Percentiles rank a stretch among this genome's conserved stretches.
Conservation (phyloP, 2,329 filamentous ascomycete genomes). For the Botrytis medusae region DNA sequence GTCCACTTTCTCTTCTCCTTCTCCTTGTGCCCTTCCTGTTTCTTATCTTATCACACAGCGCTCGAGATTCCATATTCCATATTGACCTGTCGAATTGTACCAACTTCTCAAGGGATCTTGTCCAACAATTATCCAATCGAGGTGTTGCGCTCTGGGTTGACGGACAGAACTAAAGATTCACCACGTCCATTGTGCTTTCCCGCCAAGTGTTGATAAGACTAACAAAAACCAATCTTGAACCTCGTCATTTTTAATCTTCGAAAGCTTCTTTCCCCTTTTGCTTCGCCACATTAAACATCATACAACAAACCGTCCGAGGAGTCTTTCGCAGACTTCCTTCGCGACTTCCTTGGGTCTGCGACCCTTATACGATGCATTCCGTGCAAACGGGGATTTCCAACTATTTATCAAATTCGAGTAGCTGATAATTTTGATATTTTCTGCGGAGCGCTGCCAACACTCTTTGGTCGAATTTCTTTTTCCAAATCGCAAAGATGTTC, state of each 20-base stretch:
- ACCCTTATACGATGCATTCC: conserved; percentile 14
- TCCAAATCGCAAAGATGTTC: conserved; percentile 29
- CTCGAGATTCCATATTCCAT: not conserved
- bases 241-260: conserved; percentile 9
- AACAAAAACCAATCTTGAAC: conserved; percentile 12
- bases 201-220: conserved; percentile 11
- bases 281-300: conserved; percentile 19
- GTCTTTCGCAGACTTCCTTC: conserved; percentile 12
- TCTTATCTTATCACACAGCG: not conserved
- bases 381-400: conserved; percentile 6
- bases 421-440: conserved; percentile 4
- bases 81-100: conserved; percentile 11
- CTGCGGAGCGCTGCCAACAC: not conserved
- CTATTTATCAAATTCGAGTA: conserved; percentile 3
- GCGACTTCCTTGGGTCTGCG: conserved; percentile 14
- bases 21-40: not conserved
- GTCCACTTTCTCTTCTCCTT: not conserved
- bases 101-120: not conserved
- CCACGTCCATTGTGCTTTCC: not conserved
- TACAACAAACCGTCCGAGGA: conserved; percentile 12
- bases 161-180: conserved; percentile 9
- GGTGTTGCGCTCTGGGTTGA: not conserved
- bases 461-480: not conserved
- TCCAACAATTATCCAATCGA: not conserved
- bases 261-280: conserved; percentile 14